These are phyloP conservation scores for Chlorella sp. DNA, from an alignment of 139 green algal species.

Conservation along the genomic window DNA sequence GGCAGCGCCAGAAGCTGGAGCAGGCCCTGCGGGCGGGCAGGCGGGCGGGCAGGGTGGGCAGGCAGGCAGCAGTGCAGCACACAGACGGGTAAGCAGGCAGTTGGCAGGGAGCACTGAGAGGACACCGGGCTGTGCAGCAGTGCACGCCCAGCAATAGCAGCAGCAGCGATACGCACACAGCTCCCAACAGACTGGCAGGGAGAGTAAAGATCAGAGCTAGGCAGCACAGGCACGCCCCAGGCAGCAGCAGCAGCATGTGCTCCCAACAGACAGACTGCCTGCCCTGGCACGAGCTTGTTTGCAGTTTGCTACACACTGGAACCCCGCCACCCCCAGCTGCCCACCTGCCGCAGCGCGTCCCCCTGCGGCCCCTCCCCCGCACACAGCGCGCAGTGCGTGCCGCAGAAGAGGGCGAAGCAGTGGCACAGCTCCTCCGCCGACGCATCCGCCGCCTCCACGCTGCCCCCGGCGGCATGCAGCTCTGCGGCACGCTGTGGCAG, in stretches of 20 bases:
- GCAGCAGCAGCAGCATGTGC: no score
- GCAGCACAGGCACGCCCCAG: no score
- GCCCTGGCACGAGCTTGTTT: no score
- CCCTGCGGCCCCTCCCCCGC: slow-evolving; percentile 1
- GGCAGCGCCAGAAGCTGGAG: slow-evolving; percentile 30
- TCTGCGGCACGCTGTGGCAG: background rate
- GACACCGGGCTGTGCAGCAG: background rate
- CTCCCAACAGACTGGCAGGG: background rate
- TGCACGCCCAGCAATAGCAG: background rate
- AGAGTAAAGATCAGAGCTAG: no score
- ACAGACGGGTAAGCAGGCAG: no score
- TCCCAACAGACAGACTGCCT: no score
- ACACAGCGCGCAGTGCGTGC: slow-evolving; percentile 18
- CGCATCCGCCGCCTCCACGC: background rate
- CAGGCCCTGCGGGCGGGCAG: slow-evolving; percentile 19
- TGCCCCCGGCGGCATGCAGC: background rate
- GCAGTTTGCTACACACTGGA: no score
- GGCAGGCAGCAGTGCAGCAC: background rate
- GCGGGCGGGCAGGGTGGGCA: no score
- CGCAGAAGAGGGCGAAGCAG: slow-evolving; percentile 13
- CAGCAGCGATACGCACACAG: background rate
- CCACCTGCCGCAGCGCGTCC: slow-evolving; percentile 25
- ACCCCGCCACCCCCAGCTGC: background rate
- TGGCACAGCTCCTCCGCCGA: background rate
- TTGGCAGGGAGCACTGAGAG: background rate